Evolutionary conservation across 2,329 filamentous ascomycete genomes (phyloP).

Genomic region (Rhinocladiella mackenziei): DNA sequence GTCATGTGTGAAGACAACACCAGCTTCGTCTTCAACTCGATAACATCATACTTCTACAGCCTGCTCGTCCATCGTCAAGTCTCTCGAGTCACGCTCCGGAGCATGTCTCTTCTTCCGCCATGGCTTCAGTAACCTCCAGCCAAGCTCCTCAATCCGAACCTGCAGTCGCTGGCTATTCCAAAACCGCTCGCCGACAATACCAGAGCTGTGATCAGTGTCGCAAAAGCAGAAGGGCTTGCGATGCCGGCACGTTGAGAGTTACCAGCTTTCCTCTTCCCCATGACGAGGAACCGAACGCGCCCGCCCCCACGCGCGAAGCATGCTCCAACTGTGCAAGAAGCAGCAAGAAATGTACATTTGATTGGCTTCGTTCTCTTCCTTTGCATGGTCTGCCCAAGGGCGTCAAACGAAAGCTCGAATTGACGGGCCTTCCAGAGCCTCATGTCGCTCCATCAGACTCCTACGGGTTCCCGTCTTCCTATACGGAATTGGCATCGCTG

Average conservation of each 20-base stretch:
- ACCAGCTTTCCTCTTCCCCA: slow-evolving; percentile 17
- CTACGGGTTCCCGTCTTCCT: not conserved
- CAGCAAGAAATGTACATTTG: slow-evolving; percentile 44
- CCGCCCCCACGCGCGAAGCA: slow-evolving; percentile 8
- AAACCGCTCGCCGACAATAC: slow-evolving; percentile 37
- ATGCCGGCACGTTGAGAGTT: slow-evolving; percentile 18
- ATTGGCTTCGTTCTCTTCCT: slow-evolving; percentile 39
- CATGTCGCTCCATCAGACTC: not conserved
- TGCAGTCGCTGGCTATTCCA: slow-evolving; percentile 16
- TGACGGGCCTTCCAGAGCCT: slow-evolving; percentile 2
- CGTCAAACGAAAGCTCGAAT: slow-evolving; percentile 21
- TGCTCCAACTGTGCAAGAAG: slow-evolving; percentile 46
- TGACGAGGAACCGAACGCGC: slow-evolving; percentile 18
- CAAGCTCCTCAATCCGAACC: not conserved
- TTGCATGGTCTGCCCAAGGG: slow-evolving; percentile 25
- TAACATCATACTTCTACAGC: too few species aligned
- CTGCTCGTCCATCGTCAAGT: too few species aligned
- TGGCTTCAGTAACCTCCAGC: not conserved
- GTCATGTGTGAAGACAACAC: too few species aligned
- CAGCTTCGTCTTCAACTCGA: too few species aligned
- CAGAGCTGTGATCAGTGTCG: slow-evolving; percentile 33
- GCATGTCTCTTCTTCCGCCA: slow-evolving; percentile 1
- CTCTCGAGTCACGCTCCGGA: too few species aligned
- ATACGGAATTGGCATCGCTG: too few species aligned
- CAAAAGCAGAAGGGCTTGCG: slow-evolving; percentile 21